phyloP scores from a whole-genome alignment of 768 basidiomycete species.

The Leccinum subtestaceum region DNA sequence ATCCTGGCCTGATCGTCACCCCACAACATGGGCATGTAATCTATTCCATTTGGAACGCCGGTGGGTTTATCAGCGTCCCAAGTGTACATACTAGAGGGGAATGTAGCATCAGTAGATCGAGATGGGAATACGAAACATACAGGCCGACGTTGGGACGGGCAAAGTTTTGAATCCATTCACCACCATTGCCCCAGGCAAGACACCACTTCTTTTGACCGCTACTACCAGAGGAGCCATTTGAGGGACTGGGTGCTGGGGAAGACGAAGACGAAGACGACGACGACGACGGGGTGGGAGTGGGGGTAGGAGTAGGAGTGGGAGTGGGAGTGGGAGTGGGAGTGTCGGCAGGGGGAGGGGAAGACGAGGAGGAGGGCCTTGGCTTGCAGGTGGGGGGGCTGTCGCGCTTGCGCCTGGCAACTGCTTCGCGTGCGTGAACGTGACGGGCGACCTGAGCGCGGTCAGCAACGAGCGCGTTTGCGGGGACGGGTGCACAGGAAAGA shows the following conservation, averaged over 20 bases:
- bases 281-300: conserved; percentile 4
- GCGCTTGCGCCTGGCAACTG: conserved; percentile 50
- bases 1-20: conserved; percentile 39
- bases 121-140: conserved; percentile 33
- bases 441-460: conserved; percentile 41
- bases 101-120: neutral
- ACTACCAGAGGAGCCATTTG: neutral
- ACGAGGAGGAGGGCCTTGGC: conserved; percentile 40
- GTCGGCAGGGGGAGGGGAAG: neutral
- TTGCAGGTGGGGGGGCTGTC: conserved; percentile 47
- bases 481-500: conserved; percentile 43
- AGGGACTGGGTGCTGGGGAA: conserved; percentile 17
- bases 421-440: conserved; percentile 43
- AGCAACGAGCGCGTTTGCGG: conserved; percentile 53
- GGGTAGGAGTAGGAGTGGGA: conserved; percentile 9
- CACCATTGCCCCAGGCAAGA: conserved; percentile 60
- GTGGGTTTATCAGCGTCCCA: conserved; percentile 55
- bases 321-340: neutral
- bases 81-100: conserved; percentile 48
- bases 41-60: conserved; percentile 37
- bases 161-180: conserved; percentile 48
- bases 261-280: conserved; percentile 18
- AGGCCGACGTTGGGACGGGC: conserved; percentile 36
- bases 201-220: conserved; percentile 47
- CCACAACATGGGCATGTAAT: conserved; percentile 69